A percentile compares a stretch with the other conserved stretches of the same genome.
Evolutionary conservation across 208 protist species (phyloP).

Genomic region (Strigomonas culicis): DNA sequence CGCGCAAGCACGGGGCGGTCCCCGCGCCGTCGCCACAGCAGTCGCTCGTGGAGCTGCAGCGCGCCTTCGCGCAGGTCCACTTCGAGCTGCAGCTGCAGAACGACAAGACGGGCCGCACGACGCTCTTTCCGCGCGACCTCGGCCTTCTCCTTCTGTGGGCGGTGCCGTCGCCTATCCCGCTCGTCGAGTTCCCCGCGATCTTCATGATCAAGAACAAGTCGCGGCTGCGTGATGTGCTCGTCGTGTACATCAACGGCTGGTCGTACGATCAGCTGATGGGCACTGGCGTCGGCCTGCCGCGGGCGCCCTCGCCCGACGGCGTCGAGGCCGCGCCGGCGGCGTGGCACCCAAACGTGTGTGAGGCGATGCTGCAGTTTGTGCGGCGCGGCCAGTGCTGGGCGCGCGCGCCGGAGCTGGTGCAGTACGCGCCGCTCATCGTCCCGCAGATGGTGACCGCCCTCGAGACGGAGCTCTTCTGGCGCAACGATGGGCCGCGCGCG

Average conservation of each 20-base stretch:
- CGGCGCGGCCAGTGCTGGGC: conserved; percentile 46
- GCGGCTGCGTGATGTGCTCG: conserved; percentile 55
- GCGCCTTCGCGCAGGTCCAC: conserved; percentile 44
- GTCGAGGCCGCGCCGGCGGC: background rate
- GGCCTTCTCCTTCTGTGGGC: conserved; percentile 69
- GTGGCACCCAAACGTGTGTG: conserved; percentile 23
- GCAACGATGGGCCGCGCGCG: conserved; percentile 33
- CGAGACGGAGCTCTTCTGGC: conserved; percentile 68
- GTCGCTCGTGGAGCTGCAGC: conserved; percentile 2
- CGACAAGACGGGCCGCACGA: conserved; percentile 25
- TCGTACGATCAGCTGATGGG: conserved; percentile 71
- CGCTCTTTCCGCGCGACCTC: conserved; percentile 65
- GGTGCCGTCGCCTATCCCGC: conserved; percentile 56
- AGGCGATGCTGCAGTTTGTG: conserved; percentile 26
- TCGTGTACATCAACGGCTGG: conserved; percentile 80
- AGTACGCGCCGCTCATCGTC: conserved; percentile 27
- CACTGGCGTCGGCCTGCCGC: conserved; percentile 29
- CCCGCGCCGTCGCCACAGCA: background rate
- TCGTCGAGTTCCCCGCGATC: conserved; percentile 63
- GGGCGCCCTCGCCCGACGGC: background rate
- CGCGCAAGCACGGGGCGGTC: background rate
- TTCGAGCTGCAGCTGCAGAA: conserved; percentile 55
- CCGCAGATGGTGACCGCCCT: conserved; percentile 36
- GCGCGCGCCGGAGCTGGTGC: conserved; percentile 9
- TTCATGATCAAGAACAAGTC: conserved; percentile 82